Conservation (phyloP, 441 rosid genomes). For the Arabidopsis hybrid region DNA sequence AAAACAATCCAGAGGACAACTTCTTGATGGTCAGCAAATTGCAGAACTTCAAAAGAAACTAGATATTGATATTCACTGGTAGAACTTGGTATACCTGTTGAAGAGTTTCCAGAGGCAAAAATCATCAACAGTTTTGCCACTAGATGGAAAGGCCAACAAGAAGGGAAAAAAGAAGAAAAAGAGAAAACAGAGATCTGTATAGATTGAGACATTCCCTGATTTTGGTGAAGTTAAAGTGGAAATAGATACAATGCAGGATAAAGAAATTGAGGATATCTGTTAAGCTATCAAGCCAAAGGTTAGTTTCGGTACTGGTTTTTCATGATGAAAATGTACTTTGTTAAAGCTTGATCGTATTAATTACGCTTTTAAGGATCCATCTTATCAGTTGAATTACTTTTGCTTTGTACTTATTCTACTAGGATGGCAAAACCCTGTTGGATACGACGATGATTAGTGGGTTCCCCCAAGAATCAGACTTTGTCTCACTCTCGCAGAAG, state of each 20-base stretch:
- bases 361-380: neutral
- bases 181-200: constrained; percentile 62
- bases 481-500: constrained; percentile 51
- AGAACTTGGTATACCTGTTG: constrained; percentile 78
- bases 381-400: no score
- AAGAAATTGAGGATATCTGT: constrained; percentile 46
- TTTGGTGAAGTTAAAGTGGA: constrained; percentile 48
- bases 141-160: constrained; percentile 67
- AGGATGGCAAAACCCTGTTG: constrained; percentile 51
- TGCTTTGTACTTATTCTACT: constrained; percentile 34
- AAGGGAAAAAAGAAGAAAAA: constrained; percentile 74
- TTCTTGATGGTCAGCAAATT: constrained; percentile 90
- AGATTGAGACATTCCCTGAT: constrained; percentile 54
- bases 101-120: constrained; percentile 46
- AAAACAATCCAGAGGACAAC: constrained; percentile 71
- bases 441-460: constrained; percentile 46
- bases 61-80: constrained; percentile 71
- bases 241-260: constrained; percentile 45
- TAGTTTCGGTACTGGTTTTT: constrained; percentile 27
- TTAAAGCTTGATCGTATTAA: neutral
- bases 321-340: constrained; percentile 1
- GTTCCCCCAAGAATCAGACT: constrained; percentile 46
- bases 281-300: constrained; percentile 59
- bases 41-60: constrained; percentile 82
- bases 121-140: constrained; percentile 46